Percentiles rank a stretch among this genome's conserved stretches.
Conservation (phyloP, 2,329 filamentous ascomycete species). For the Basipetospora chlamydospora region DNA sequence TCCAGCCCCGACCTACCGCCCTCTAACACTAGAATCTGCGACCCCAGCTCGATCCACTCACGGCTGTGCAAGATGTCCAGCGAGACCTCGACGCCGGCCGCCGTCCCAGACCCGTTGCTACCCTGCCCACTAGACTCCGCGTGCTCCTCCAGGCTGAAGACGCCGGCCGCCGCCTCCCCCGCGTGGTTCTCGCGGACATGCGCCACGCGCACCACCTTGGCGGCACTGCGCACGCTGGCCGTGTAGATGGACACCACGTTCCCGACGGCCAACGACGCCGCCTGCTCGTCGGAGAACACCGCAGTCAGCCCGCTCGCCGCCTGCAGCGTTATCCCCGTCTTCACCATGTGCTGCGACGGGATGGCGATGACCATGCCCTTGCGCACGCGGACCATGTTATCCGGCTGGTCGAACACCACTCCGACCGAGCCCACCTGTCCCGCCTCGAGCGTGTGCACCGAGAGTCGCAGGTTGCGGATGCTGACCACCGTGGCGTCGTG, state of each 20-base stretch:
- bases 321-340: slow-evolving; percentile 43
- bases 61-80: slow-evolving; percentile 54
- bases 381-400: slow-evolving; percentile 32
- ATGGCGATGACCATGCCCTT: slow-evolving; percentile 77
- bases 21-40: slow-evolving; percentile 56
- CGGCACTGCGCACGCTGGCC: slow-evolving; percentile 71
- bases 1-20: slow-evolving; percentile 56
- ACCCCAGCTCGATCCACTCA: slow-evolving; percentile 61
- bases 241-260: slow-evolving; percentile 70
- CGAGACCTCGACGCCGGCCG: slow-evolving; percentile 34
- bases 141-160: slow-evolving; percentile 43
- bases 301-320: slow-evolving; percentile 58
- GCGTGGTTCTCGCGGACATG: slow-evolving; percentile 18
- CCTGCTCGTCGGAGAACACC: slow-evolving; percentile 49
- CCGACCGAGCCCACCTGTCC: slow-evolving; percentile 88
- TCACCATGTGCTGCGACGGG: slow-evolving; percentile 41
- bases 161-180: slow-evolving; percentile 36
- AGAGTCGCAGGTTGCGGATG: slow-evolving; percentile 73
- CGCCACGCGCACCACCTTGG: slow-evolving; percentile 50
- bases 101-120: slow-evolving; percentile 6
- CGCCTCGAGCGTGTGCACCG: slow-evolving; percentile 58
- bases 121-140: slow-evolving; percentile 17
- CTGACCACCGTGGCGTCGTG: slow-evolving; percentile 68
- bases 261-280: slow-evolving; percentile 48
- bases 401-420: slow-evolving; percentile 41